Evolutionary conservation across 176 grass and related monocot species (phyloP), one percentile per base, ranked within the genome.

Genomic region (Musa schizocarpa): DNA sequence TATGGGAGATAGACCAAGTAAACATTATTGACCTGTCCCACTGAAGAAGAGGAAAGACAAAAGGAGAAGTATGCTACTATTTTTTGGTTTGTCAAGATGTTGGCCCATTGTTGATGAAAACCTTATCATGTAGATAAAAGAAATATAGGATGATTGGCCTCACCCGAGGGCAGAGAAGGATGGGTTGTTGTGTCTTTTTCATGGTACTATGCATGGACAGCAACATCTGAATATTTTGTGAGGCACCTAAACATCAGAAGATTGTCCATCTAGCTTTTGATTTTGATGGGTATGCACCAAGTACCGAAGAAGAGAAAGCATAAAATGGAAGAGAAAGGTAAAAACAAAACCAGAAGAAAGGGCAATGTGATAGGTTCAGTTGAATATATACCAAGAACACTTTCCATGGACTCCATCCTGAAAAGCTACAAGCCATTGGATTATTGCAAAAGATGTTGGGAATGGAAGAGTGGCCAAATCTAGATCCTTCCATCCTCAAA

Each of bases 171-270:
- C 82, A 43, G 58, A 16, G 52, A 66, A 73, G 58, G 77, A 50
- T 79, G 73, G 59, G 77, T 82, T 83, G n/a, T n/a, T 72, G 71
- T 9, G 51, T 74, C 51, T 23, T 81, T 80, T 73, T 81, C 71
- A 71, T 74, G 69, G 17, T 51, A 64, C 63, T 81, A 27, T 74
- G n/a, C 17, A 77, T 9, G 66, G 63, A 81, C 29, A 73, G 72
- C 51, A 77, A 79, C 54, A 56, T 65, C 34, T 25, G 22, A 69
- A 53, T 13, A 65, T 65, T 71, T 11, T 77, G 26, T 43, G 19
- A 50, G 29, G 75, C 75, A 66, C 48, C 73, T 61, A 21, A 49
- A 24, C 61, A 53, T n/a, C 20, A 70, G 65, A 54, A 20, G 19
- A 17, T 69, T 54, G 69, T 50, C 57, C 50, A 26, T 48, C 59